phyloP scores from a whole-genome alignment of 2,329 filamentous ascomycete genomes.

The Paecilomyces fulvus region DNA sequence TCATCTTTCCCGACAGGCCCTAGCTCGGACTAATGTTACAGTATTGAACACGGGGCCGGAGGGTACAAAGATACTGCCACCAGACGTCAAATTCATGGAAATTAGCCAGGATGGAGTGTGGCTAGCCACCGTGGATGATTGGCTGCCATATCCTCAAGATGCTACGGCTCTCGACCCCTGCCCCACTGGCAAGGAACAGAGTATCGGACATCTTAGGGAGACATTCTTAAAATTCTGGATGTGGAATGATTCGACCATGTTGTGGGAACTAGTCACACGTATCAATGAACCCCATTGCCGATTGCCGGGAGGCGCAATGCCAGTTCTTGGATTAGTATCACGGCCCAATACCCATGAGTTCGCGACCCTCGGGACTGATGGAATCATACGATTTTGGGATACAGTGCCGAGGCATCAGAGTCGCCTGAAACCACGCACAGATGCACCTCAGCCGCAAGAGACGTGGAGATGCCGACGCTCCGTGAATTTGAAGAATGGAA shows the following conservation, averaged over 20 bases:
- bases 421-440: slow-evolving; percentile 52
- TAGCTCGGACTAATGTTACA: slow-evolving; percentile 81
- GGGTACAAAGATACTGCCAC: slow-evolving; percentile 64
- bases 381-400: slow-evolving; percentile 71
- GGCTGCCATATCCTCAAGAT: slow-evolving; percentile 67
- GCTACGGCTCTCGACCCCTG: slow-evolving; percentile 46
- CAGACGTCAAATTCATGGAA: slow-evolving; percentile 64
- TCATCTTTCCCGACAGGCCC: slow-evolving; percentile 75
- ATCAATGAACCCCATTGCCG: slow-evolving; percentile 72
- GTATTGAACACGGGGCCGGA: slow-evolving; percentile 68
- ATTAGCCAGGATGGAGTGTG: slow-evolving; percentile 76
- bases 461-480: slow-evolving; percentile 66
- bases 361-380: slow-evolving; percentile 77
- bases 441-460: slow-evolving; percentile 45
- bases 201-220: slow-evolving; percentile 49
- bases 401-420: slow-evolving; percentile 61
- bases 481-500: slow-evolving; percentile 38
- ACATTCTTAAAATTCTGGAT: slow-evolving; percentile 88
- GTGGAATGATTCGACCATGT: slow-evolving; percentile 47
- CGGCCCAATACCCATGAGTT: slow-evolving; percentile 65
- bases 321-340: slow-evolving; percentile 64
- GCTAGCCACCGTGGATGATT: slow-evolving; percentile 88
- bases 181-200: slow-evolving; percentile 34
- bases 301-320: slow-evolving; percentile 41
- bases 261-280: slow-evolving; percentile 69